Conservation (phyloP, 2,329 filamentous ascomycete species). For the Arthroderma sp. region DNA sequence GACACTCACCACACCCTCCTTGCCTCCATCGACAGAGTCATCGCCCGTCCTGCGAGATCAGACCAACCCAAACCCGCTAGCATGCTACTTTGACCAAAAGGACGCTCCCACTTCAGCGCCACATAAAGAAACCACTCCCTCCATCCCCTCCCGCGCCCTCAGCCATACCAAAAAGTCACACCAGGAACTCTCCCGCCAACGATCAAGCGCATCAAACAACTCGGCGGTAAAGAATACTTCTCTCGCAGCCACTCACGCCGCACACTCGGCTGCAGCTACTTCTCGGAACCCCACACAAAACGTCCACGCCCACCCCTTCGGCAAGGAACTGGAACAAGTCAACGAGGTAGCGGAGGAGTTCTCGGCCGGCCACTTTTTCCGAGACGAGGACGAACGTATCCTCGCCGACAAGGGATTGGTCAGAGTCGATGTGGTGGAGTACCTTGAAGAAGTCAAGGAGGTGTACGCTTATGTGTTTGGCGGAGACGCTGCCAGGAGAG, state of each 20-base stretch:
- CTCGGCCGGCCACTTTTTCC: constrained; percentile 47
- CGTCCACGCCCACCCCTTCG: constrained; percentile 60
- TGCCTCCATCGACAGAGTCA: constrained; percentile 29
- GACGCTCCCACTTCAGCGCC: constrained; percentile 38
- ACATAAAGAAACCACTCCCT: constrained; percentile 43
- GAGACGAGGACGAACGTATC: constrained; percentile 62
- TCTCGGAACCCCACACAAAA: constrained; percentile 18
- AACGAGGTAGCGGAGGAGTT: constrained; percentile 90
- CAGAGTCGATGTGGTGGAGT: constrained; percentile 69
- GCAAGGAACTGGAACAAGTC: constrained; percentile 79
- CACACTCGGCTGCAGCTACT: constrained; percentile 7
- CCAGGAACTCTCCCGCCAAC: constrained; percentile 59
- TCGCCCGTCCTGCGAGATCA: constrained; percentile 24
- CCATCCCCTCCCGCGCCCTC: constrained; percentile 63
- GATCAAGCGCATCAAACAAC: constrained; percentile 44
- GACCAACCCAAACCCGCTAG: constrained; percentile 44
- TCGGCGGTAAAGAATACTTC: constrained; percentile 31
- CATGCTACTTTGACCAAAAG: constrained; percentile 51
- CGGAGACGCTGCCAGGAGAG: constrained; percentile 20
- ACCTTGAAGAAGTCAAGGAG: constrained; percentile 65
- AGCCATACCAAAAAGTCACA: constrained; percentile 84
- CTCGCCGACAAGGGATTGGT: constrained; percentile 58
- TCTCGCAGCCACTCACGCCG: constrained; percentile 23
- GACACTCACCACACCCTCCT: constrained; percentile 35
- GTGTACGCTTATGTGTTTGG: constrained; percentile 53